These are phyloP conservation scores for Glaciozyma martinii DNA, from an alignment of 768 basidiomycete species.

Conservation along the genomic window DNA sequence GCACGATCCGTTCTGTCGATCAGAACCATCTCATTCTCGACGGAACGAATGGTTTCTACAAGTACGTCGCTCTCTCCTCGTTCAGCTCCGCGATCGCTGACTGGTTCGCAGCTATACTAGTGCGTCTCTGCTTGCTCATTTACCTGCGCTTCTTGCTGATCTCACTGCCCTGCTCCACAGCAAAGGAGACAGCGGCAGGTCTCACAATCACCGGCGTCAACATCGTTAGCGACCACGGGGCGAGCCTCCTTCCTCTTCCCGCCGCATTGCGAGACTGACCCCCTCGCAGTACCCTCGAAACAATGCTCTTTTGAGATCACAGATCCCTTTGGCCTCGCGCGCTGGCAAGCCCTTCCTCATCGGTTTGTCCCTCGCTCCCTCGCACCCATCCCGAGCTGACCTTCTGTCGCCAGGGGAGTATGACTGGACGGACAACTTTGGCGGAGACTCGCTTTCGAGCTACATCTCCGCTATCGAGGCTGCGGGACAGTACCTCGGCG, in stretches of 20 bases:
- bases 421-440: constrained; percentile 15
- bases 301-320: constrained; percentile 6
- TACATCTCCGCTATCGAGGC: constrained; percentile 17
- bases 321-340: constrained; percentile 5
- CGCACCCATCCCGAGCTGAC: background rate
- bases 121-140: no score
- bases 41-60: constrained; percentile 26
- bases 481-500: constrained; percentile 4
- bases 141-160: background rate
- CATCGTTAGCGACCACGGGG: constrained; percentile 24
- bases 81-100: no score
- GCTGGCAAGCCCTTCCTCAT: constrained; percentile 19
- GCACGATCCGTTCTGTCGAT: background rate
- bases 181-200: background rate
- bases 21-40: constrained; percentile 20
- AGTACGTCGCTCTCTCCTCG: background rate
- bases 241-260: background rate
- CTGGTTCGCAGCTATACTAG: background rate
- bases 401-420: constrained; percentile 1
- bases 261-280: background rate
- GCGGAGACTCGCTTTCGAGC: background rate
- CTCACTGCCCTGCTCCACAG: background rate
- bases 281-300: constrained; percentile 23
- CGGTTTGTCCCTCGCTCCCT: background rate
- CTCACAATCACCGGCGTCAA: background rate